Base-by-base conservation (phyloP, 805 yeast species). In the Metahyphopichia silvanorum region DNA sequence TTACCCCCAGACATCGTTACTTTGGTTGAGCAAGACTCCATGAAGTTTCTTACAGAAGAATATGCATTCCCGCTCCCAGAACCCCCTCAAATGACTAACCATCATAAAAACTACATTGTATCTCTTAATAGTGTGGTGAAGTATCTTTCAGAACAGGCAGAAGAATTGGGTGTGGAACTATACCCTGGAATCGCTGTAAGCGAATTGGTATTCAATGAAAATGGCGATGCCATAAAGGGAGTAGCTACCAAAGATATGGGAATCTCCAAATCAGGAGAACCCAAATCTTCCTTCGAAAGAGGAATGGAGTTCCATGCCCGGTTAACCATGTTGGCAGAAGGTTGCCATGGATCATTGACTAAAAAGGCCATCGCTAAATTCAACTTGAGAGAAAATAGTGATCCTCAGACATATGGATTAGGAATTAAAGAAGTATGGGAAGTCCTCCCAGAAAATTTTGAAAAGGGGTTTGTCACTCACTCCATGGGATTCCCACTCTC, bases 371-470 rank as follows among this genome's bases (percentile, higher is more conserved):
- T 91, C 33, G 64, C 71, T 33, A 77, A 80, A 47, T 91, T 63
- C 59, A 69, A 79, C 26, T 63, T 93, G 39, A 76, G 97, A 37
- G 69, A 72, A 31, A 74, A 76, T 20, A 67, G 71, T 32, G 71
- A 76, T 32, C 80, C 80, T 13, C 98, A 93, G 64, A 88, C 98
- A 0, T 93, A 93, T 60, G 99, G 98, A 9, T 58, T 93, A 16
- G 99, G 99, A 23, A 74, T 93, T 37, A 93, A 93, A 57, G 99
- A 93, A 61, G 91, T 93, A 5, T 93, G 99, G 99, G 88, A 91
- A 56, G 95, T 93, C 10, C 70, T 74, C 16, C 87, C 91, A 7
- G 85, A 78, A 30, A 84, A 85, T 41, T 91, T 86, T 65, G 72
- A 77, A 36, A 72, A 74, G 43, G 98, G 98, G 1, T 77, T 66